phyloP scores from a whole-genome alignment of 164 flowering plant species.

The Stephania yunnanensis region DNA sequence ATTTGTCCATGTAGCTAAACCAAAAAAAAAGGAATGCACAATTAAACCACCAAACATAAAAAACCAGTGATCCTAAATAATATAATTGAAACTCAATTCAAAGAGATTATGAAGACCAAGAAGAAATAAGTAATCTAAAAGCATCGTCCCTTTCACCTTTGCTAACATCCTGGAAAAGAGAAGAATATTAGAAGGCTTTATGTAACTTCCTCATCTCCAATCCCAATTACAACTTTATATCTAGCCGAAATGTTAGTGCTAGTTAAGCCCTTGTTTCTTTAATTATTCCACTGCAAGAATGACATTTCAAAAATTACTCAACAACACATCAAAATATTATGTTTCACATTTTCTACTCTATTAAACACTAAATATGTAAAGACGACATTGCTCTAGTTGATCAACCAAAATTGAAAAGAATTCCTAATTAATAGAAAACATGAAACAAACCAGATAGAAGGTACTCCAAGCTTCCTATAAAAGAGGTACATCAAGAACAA shows the following conservation, averaged over 20 bases:
- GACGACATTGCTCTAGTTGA: too few relatives aligned
- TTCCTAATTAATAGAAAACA: constrained; percentile 1
- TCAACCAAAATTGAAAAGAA: background rate
- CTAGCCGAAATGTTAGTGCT: constrained; percentile 70
- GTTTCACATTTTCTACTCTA: too few relatives aligned
- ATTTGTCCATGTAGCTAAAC: constrained; percentile 87
- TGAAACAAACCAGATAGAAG: constrained; percentile 62
- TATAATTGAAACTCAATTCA: background rate
- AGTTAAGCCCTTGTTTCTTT: constrained; percentile 44
- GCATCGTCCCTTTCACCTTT: constrained; percentile 37
- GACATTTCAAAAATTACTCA: constrained; percentile 11
- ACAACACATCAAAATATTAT: background rate
- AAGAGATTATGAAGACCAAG: background rate
- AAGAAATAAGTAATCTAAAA: background rate
- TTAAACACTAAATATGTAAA: too few relatives aligned
- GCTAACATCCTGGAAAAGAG: constrained; percentile 70
- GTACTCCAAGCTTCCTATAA: constrained; percentile 84
- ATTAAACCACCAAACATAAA: background rate
- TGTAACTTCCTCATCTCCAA: constrained; percentile 73
- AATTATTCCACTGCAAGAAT: constrained; percentile 50
- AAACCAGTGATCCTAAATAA: too few relatives aligned
- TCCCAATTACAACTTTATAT: constrained; percentile 73
- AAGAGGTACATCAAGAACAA: constrained; percentile 80
- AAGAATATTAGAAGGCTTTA: constrained; percentile 90
- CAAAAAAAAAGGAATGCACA: constrained; percentile 69